Conservation (phyloP, 306 rosid genomes). For the Corylus americana region DNA sequence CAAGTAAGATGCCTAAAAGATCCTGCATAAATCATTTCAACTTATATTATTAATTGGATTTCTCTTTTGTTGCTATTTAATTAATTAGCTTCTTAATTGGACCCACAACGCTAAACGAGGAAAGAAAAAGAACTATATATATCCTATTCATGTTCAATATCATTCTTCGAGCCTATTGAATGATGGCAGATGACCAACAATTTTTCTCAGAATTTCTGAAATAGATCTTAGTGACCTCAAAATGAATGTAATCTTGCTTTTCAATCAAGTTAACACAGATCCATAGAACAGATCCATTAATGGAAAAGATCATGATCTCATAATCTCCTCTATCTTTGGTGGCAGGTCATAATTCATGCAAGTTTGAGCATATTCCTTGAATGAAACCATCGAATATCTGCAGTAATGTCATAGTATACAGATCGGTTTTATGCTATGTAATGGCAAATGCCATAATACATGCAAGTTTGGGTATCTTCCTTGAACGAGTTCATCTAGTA, state of each 20-base stretch:
- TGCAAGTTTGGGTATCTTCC: too few species aligned
- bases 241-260: background rate
- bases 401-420: background rate
- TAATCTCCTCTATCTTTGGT: conserved; percentile 9
- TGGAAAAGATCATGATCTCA: background rate
- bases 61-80: background rate
- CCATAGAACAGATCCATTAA: background rate
- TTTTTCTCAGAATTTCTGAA: background rate
- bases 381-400: conserved; percentile 10
- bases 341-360: conserved; percentile 66
- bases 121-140: background rate
- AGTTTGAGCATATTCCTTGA: conserved; percentile 50
- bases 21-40: background rate
- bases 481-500: background rate
- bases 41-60: background rate
- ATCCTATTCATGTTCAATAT: background rate
- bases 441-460: background rate
- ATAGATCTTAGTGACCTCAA: background rate
- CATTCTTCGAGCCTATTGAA: background rate
- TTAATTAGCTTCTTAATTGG: background rate
- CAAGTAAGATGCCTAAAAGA: conserved; percentile 30
- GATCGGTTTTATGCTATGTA: background rate
- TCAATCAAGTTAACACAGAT: background rate
- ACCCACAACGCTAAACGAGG: background rate
- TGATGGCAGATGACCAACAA: background rate